Base-by-base conservation (phyloP, 306 rosid genomes). In the Lotus japonicus region DNA sequence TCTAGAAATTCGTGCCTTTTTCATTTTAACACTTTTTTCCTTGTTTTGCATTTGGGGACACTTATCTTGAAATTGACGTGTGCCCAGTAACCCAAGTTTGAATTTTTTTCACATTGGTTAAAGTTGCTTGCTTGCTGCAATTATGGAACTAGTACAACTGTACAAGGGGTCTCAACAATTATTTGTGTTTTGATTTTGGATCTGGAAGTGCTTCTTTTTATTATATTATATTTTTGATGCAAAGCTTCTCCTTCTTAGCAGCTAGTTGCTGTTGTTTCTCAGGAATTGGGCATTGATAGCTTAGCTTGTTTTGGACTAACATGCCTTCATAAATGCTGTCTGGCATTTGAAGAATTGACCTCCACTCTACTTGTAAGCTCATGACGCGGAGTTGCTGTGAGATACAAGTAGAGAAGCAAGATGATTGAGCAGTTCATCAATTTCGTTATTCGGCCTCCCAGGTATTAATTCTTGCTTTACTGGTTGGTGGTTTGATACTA, bases 391-490 rank as follows among this genome's bases (percentile, higher is more conserved):
- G 73, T 81, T 64, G 73, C 80, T 76, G 46, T 64, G 71, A 67
- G 70, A 60, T 76, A 69, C 66, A 41, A 42, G 77, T 23, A 33
- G 76, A 64, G 79, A 60, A 79, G 77, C 82, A 77, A 86, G 41
- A 94, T 94, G 99, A 94, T 94, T 61, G 96, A 94, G 56, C 99
- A 94, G 72, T 94, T 94, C 80, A 94, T 94, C 77, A 94, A 90
- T 77, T 90, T 90, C 66, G 95, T 94, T 15, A 90, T 94, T 88
- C 95, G 99, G 26, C 99, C 99, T 71, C 99, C 99, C 70, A 94
- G 99, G 99, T 90, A 81, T 60, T 72, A 50, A 9, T 72, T 59
- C 74, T 51, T 26, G 4, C 59, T 21, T 64, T 62, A 39, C 48
- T 63, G 69, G 58, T 62, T 63, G 68, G 72, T 68, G 50, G 67